phyloP scores from a whole-genome alignment of 2,329 filamentous ascomycete genomes.

The Corniculantispora saksenae region DNA sequence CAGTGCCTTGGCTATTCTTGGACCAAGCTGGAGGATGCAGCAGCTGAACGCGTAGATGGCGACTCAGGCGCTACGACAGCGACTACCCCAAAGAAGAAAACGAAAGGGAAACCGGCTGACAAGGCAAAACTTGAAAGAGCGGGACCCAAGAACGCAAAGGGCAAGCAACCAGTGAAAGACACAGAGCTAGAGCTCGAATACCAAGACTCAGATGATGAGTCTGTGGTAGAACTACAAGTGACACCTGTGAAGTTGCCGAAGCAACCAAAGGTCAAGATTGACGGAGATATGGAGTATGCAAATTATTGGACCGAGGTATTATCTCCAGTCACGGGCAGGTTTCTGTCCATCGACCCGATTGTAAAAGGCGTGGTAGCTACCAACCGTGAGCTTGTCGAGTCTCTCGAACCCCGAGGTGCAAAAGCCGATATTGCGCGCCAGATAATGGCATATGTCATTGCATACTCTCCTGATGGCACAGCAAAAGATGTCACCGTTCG shows the following conservation, averaged over 20 bases:
- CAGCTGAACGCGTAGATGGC: conserved; percentile 38
- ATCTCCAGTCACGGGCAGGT: conserved; percentile 77
- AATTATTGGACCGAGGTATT: conserved; percentile 93
- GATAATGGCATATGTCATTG: conserved; percentile 85
- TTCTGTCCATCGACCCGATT: conserved; percentile 75
- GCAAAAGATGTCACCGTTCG: conserved; percentile 94
- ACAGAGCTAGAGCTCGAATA: conserved; percentile 44
- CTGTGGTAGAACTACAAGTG: conserved; percentile 56
- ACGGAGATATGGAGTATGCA: conserved; percentile 77
- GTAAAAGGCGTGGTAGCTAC: conserved; percentile 69
- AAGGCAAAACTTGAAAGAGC: conserved; percentile 23
- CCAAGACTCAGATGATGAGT: conserved; percentile 58
- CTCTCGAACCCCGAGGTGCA: conserved; percentile 78
- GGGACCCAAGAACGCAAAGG: conserved; percentile 19
- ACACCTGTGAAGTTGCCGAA: conserved; percentile 41
- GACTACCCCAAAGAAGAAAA: conserved; percentile 25
- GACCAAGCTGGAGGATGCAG: conserved; percentile 81
- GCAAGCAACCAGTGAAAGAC: conserved; percentile 39
- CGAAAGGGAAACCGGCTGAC: conserved; percentile 14
- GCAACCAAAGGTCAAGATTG: conserved; percentile 54
- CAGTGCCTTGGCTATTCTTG: conserved; percentile 90
- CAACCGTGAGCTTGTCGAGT: conserved; percentile 69
- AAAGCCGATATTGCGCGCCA: conserved; percentile 86
- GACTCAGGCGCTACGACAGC: conserved; percentile 26
- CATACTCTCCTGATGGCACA: conserved; percentile 78